These are phyloP conservation scores for Staphylotrichum longicolle DNA, from an alignment of 495 filamentous ascomycete genomes.

Conservation along the genomic window DNA sequence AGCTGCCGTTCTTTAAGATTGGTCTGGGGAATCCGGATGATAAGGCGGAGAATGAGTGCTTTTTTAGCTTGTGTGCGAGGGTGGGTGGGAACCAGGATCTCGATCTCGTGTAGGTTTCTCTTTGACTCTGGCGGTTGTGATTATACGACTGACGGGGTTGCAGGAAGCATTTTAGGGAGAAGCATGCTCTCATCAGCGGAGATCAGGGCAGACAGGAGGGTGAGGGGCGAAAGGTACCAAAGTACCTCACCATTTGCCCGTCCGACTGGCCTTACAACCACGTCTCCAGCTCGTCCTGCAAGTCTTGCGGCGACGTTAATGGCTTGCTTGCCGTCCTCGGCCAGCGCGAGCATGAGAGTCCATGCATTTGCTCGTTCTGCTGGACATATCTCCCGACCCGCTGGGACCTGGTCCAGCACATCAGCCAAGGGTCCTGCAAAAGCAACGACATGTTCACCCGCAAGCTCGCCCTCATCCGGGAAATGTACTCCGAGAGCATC, in stretches of 20 bases:
- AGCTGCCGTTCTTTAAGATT: slow-evolving; percentile 8
- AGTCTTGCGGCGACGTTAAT: slow-evolving; percentile 3
- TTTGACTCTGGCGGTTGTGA: background rate
- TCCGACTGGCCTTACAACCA: slow-evolving; percentile 19
- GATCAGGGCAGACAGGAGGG: slow-evolving; percentile 18
- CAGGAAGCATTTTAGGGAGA: slow-evolving; percentile 16
- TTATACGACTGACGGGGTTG: background rate
- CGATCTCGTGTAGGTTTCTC: slow-evolving; percentile 9
- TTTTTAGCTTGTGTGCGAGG: slow-evolving; percentile 13
- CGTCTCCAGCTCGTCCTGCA: slow-evolving; percentile 9
- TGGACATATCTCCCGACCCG: slow-evolving; percentile 16
- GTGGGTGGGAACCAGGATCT: slow-evolving; percentile 4
- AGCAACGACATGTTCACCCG: slow-evolving; percentile 12
- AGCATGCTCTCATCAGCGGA: slow-evolving; percentile 15
- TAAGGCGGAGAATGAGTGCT: slow-evolving; percentile 17
- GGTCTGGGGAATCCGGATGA: slow-evolving; percentile 1
- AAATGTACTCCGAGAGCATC: slow-evolving; percentile 11
- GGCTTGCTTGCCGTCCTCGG: slow-evolving; percentile 8
- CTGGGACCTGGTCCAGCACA: slow-evolving; percentile 5
- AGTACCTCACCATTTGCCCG: slow-evolving; percentile 21
- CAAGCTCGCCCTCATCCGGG: slow-evolving; percentile 12
- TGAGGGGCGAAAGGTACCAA: slow-evolving; percentile 7
- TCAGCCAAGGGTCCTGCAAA: slow-evolving; percentile 12
- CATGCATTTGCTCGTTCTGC: slow-evolving; percentile 19
- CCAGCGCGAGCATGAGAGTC: slow-evolving; percentile 13